Evolutionary conservation across 176 grass and related monocot genomes (phyloP), one percentile per base, ranked within the genome.

Genomic region (Alopecurus myosuroides): DNA sequence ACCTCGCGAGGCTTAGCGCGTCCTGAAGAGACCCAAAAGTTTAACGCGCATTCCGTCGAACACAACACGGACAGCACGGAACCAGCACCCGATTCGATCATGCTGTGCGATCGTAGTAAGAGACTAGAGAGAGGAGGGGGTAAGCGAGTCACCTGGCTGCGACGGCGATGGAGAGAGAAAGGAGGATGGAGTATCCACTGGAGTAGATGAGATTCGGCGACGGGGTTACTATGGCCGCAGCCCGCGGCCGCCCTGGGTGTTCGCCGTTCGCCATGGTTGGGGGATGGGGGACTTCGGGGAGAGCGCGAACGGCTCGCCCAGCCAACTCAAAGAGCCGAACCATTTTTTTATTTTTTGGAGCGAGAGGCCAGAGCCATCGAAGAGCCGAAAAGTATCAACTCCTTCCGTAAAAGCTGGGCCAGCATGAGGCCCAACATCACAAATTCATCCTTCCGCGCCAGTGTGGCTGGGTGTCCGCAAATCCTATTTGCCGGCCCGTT

Each of bases 1-100:
- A 55, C 20, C 20, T 42, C 5, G 20, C 23, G 30, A 51, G 13
- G 15, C 79, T 15, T 81, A 18, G 33, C n/a, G 17, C n/a, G 3
- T 2, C 5, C 0, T 22, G 13, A 72, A 0, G 22, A 76, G 13
- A 30, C 80, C 1, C 18, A 39, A 20, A 46, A 6, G 10, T 12
- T 30, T 56, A 22, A 11, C 7, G 29, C 14, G 77, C 82, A 85
- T 77, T 81, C 42, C 70, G 39, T 85, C 88, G 61, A 85, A 77
- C 77, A 81, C 23, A 9, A 4, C 3, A 52, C 37, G 37, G 30
- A 3, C 72, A 17, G 23, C 30, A 39, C 6, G 18, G 13, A 37
- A 28, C 72, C 40, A 14, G 22, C 19, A 20, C 18, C 56, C 56
- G 12, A 31, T 40, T 41, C n/a, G 26, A 74, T 56, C 67, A 18